Base-by-base conservation (phyloP, 768 basidiomycete genomes). In the Dendrothele bispora region DNA sequence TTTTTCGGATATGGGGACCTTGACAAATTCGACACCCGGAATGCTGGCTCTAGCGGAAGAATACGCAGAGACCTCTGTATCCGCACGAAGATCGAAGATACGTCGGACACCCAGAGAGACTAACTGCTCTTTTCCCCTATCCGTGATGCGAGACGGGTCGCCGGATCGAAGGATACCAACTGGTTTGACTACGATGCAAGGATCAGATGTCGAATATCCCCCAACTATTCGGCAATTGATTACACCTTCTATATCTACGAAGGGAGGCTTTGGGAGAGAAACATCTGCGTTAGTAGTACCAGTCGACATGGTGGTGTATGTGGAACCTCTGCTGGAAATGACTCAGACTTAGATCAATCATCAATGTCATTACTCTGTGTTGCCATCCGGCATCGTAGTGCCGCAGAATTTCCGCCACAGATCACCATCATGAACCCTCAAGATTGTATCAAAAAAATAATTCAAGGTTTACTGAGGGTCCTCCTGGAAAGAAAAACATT, bases 71-170 rank as follows among this genome's bases (percentile, higher is more conserved):
- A 70, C 65, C 55, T 76, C 74, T 22, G 29, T 42, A 20, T 68
- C 58, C 5, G 71, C 63, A 20, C 74, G 65, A 26, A 73, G 52
- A 54, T 75, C 73, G 53, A 75, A 73, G 17, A 74, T 56, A 22
- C 56, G 65, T 27, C 56, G 59, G 35, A 76, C 55, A 2, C 68
- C 68, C 11, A 76, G 61, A 0, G 57, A 57, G 3, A 52, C 48
- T 5, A 75, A 62, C 47, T 68, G 60, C 39, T 61, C 48, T 45
- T 59, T 60, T 1, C 74, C 74, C 18, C 30, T 32, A 1, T 61
- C 54, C 22, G 70, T 71, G 46, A 77, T 66, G 27, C 55, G 53
- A 1, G 61, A 55, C 6, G 64, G 46, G 45, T 76, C 72, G 15
- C 67, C 73, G 10, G 71, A 72, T 49, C 75, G 72, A 49, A 68